Evolutionary conservation across 768 basidiomycete species (phyloP), one percentile per base, ranked within the genome.

Genomic region (Krasilnikovozyma curviuscula): DNA sequence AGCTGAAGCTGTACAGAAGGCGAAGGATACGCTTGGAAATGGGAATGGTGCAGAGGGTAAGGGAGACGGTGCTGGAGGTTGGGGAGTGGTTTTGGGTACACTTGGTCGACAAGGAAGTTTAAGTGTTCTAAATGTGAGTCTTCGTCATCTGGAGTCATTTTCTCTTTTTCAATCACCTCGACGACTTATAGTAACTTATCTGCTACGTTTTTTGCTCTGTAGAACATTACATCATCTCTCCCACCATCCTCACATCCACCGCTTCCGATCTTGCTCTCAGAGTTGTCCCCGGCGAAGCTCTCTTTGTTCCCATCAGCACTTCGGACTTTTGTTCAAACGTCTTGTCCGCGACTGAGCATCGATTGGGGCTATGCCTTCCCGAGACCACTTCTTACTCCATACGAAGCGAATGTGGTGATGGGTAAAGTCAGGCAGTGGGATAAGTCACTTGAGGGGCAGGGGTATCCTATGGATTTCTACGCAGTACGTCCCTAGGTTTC

Each of bases 351-450:
- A 23, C 68, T 98, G 45, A 88, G 84, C 16, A 97, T 97, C 49
- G 93, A 98, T 61, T 98, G 93, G 93, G 93, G 93, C 3, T 89
- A 89, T 59, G 93, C 91, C 1, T 98, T 98, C 66, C 70, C 79
- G 46, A 69, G 73, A 19, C 93, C 93, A 2, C 68, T 97, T 41
- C 66, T 98, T 30, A 88, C 79, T 57, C 88, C 91, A 1, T 98
- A 95, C 61, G 93, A 97, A 65, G 79, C 83, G 0, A 76, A 79
- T 5, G 82, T 97, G 1, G 86, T 79, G 10, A 70, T 93, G 1
- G 83, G 82, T 1, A 70, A 71, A 43, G 65, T 71, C 6, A 61
- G 31, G 42, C 49, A 29, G 1, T 42, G 54, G 50, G 58, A 56
- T 45, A 52, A 49, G 48, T 63, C 55, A 27, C 28, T 31, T 40